Conservation (phyloP, 164 flowering plant genomes). For the Litsea cubeba region DNA sequence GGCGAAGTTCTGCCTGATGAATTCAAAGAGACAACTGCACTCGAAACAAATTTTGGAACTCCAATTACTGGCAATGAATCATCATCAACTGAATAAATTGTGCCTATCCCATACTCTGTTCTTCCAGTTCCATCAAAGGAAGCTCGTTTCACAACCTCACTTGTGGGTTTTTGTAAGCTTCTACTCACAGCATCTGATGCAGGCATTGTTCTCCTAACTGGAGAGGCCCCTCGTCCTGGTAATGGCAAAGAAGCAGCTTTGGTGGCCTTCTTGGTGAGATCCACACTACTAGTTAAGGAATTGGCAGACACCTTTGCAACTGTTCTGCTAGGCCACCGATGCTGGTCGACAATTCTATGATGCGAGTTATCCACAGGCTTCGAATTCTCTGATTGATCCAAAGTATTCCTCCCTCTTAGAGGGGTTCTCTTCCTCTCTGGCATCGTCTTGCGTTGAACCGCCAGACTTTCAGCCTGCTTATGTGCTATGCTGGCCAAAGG, state of each 20-base stretch:
- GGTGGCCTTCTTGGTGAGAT: slow-evolving; percentile 41
- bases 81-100: slow-evolving; percentile 29
- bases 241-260: slow-evolving; percentile 27
- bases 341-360: slow-evolving; percentile 67
- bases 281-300: slow-evolving; percentile 43
- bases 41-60: slow-evolving; percentile 20
- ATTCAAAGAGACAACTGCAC: slow-evolving; percentile 15
- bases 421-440: slow-evolving; percentile 90
- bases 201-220: slow-evolving; percentile 42
- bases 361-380: slow-evolving; percentile 63
- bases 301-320: slow-evolving; percentile 48
- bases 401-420: slow-evolving; percentile 59
- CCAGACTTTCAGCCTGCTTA: slow-evolving; percentile 40
- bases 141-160: slow-evolving; percentile 32
- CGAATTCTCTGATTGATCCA: slow-evolving; percentile 79
- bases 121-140: slow-evolving; percentile 31
- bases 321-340: slow-evolving; percentile 74
- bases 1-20: slow-evolving; percentile 36
- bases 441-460: slow-evolving; percentile 43
- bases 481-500: slow-evolving; percentile 64
- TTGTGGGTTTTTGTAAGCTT: slow-evolving; percentile 43
- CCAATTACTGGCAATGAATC: slow-evolving; percentile 19
- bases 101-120: slow-evolving; percentile 16
- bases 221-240: slow-evolving; percentile 40
- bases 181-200: slow-evolving; percentile 29